Base-by-base conservation (phyloP, 306 rosid genomes). In the Rosa rugosa region DNA sequence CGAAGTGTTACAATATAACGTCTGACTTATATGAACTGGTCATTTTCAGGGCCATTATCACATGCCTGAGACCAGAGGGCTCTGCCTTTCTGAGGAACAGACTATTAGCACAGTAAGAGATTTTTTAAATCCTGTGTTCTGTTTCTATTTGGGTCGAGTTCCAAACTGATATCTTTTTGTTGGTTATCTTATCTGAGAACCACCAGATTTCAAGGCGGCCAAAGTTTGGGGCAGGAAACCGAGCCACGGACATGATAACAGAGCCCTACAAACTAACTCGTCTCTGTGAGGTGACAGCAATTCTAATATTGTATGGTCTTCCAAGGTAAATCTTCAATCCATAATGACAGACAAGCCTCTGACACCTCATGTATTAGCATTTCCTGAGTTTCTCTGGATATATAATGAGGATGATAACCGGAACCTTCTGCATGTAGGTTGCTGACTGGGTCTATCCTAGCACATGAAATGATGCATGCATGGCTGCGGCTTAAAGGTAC, bases 381-480 rank as follows among this genome's bases (percentile, higher is more conserved):
- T 72, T 72, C 27, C 71, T n/a, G 54, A n/a, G 34, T 69, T 69
- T 44, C 44, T 69, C 20, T 42, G 73, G 72, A 41, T 69, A 44
- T 18, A 38, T n/a, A 2, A 69, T 67, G 54, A 34, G 22, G 63
- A 34, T 51, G 45, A 16, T 78, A 69, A 76, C 74, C 6, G 72
- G 69, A 73, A 51, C 65, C 40, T 14, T 80, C 38, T 80, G 27
- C 25, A 7, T 79, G 31, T 85, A 96, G 99, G 81, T 88, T 93
- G 86, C 96, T 96, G 77, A 96, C 98, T 0, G 99, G 99, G 59
- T 90, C 99, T 3, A 96, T 96, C 80, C 90, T 96, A 57, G 98
- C 99, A 38, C 99, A 96, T 56, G 99, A 96, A 87, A 90, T 96
- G 98, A 96, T 96, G 99, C 99, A 96, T 77, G 99, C 99, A 62